These are phyloP conservation scores for Aphanomyces stellatus DNA, from an alignment of 352 stramenopile species.

Conservation along the genomic window DNA sequence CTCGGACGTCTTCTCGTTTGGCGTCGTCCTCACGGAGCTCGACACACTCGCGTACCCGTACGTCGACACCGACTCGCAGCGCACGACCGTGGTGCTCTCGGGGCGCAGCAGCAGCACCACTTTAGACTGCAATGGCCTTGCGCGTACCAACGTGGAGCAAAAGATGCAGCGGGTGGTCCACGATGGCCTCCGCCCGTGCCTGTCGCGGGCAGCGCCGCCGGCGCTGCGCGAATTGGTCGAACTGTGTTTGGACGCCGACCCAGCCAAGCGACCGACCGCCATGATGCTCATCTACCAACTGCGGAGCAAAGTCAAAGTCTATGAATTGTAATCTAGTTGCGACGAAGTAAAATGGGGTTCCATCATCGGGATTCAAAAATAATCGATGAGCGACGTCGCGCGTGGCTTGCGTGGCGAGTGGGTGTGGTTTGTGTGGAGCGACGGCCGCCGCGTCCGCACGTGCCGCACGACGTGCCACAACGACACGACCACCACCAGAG, in stretches of 20 bases:
- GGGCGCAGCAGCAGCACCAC: background rate
- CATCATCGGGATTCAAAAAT: no score
- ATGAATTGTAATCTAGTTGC: background rate
- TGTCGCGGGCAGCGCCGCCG: slow-evolving; percentile 50
- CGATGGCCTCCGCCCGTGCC: slow-evolving; percentile 59
- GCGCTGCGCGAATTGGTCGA: slow-evolving; percentile 42
- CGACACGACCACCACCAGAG: background rate
- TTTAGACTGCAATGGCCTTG: no score
- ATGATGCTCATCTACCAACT: slow-evolving; percentile 47
- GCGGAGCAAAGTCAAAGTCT: slow-evolving; percentile 13
- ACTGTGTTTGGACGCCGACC: slow-evolving; percentile 52
- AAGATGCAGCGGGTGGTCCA: slow-evolving; percentile 72
- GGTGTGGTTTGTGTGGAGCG: no score
- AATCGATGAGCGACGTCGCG: no score
- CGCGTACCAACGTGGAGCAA: slow-evolving; percentile 64
- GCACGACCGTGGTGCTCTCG: background rate
- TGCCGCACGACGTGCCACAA: no score
- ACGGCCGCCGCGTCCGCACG: no score
- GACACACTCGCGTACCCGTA: slow-evolving; percentile 10
- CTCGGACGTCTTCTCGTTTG: slow-evolving; percentile 11
- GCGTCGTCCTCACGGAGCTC: slow-evolving; percentile 6
- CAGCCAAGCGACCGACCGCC: slow-evolving; percentile 46
- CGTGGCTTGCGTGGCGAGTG: no score
- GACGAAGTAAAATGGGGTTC: no score
- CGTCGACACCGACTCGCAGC: background rate